Evolutionary conservation across 441 rosid genomes (phyloP), one percentile per base, ranked within the genome.

Genomic region (Macaranga tanarius): DNA sequence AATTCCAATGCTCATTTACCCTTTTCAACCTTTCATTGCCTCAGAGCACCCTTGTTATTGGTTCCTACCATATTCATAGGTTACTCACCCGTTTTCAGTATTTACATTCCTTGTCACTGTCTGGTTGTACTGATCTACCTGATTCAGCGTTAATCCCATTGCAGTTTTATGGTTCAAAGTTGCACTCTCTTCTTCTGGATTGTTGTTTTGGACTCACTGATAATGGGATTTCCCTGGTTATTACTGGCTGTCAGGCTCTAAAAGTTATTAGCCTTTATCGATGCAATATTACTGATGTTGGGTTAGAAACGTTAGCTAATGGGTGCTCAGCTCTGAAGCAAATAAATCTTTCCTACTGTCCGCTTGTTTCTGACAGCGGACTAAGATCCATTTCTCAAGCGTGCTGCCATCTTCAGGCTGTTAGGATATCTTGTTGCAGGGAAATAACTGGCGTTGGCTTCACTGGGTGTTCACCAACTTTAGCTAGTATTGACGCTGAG

Each of bases 151-250:
- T 92, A 26, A 71, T 28, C 76, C 85, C 75, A 28, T 83, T 92
- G 71, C 82, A 75, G 64, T 70, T 44, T 60, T 83, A 79, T 13
- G 92, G 93, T 71, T 83, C 82, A 42, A 84, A 76, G 66, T 79
- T 94, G 77, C 79, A 19, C 42, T 75, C 82, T 71, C 86, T 92
- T 66, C 71, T 81, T 81, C 81, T 89, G 51, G 97, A 91, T 67
- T 88, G 91, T 76, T 91, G 97, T 82, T 91, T 84, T 67, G 73
- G 78, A 61, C 77, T 95, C 75, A 86, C 89, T 11, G 92, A 92
- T 77, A 64, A 52, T 23, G 97, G 95, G 28, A 73, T 91, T 66
- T 78, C 83, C 70, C 65, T 80, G 22, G 61, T 91, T 75, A 85
- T 80, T n/a, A 65, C 73, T 52, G 75, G 88, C 61, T 94, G 99